A percentile compares a stretch with the other conserved stretches of the same genome.
These are phyloP conservation scores for Aspergillus chevalieri DNA, from an alignment of 2,329 filamentous ascomycete genomes.

Conservation along the genomic window DNA sequence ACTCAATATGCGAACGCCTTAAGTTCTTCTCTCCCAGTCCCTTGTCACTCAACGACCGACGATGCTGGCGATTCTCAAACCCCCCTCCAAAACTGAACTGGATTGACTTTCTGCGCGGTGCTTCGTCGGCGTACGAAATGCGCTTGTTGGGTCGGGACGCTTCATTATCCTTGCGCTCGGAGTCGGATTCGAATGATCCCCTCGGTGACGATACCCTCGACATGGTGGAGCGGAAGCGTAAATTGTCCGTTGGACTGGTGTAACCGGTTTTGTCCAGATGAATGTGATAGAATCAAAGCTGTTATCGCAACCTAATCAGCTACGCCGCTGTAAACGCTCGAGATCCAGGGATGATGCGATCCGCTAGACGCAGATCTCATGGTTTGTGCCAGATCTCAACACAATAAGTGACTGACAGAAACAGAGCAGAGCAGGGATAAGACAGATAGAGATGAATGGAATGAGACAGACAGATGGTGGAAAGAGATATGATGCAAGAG, in stretches of 20 bases:
- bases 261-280: not conserved
- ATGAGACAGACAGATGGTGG: conserved; percentile 2
- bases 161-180: not conserved
- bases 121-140: conserved; percentile 18
- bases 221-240: not conserved
- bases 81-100: conserved; percentile 31
- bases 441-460: conserved; percentile 1
- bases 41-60: conserved; percentile 21
- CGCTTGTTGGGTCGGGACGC: conserved; percentile 3
- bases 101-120: conserved; percentile 30
- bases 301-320: not conserved
- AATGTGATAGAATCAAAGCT: too few species aligned
- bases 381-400: conserved; percentile 9
- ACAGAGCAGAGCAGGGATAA: not conserved
- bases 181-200: not conserved
- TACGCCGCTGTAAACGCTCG: conserved; percentile 15
- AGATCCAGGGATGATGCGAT: conserved; percentile 19
- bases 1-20: conserved; percentile 15
- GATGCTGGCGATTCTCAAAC: conserved; percentile 20
- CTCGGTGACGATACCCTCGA: not conserved
- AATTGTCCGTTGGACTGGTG: not conserved
- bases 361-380: conserved; percentile 17
- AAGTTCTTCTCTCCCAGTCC: conserved; percentile 11
- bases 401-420: not conserved
- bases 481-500: conserved; percentile 3